Percentiles rank a stretch among this genome's conserved stretches.
Conservation (phyloP, 768 basidiomycete species). For the Gelatoporia subvermispora region DNA sequence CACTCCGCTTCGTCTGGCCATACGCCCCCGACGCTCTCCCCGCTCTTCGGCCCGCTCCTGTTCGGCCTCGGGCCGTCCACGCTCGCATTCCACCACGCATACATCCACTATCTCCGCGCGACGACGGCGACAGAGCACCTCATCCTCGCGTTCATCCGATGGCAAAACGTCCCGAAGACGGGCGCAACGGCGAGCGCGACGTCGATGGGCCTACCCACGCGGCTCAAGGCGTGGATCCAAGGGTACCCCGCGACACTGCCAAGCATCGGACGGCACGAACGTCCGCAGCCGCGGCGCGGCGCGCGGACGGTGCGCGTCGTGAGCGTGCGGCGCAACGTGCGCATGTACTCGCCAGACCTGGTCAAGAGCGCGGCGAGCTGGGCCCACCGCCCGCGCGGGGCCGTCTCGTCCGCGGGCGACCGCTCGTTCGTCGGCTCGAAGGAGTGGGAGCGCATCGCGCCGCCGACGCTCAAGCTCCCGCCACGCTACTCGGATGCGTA, state of each 20-base stretch:
- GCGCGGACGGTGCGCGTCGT: constrained; percentile 75
- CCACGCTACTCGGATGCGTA: constrained; percentile 73
- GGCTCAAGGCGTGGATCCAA: constrained; percentile 89
- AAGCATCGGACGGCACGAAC: constrained; percentile 45
- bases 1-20: constrained; percentile 84
- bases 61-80: constrained; percentile 69
- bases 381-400: constrained; percentile 32
- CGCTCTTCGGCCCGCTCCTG: constrained; percentile 83
- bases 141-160: constrained; percentile 84
- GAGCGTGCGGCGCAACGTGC: constrained; percentile 72
- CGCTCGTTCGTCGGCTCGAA: constrained; percentile 54
- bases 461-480: constrained; percentile 50
- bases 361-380: constrained; percentile 59
- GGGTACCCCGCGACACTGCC: constrained; percentile 84
- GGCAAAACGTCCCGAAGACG: constrained; percentile 48
- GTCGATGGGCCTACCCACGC: constrained; percentile 64
- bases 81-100: constrained; percentile 51
- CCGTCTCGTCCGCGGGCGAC: constrained; percentile 21
- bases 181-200: constrained; percentile 41
- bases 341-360: constrained; percentile 85
- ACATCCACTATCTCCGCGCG: constrained; percentile 70
- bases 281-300: constrained; percentile 67
- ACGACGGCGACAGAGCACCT: constrained; percentile 90
- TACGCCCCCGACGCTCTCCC: constrained; percentile 84
- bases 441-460: constrained; percentile 76